A percentile compares a stretch with the other conserved stretches of the same genome.
These are phyloP conservation scores for Acrasis kona DNA, from an alignment of 78 protist genomes.

Conservation along the genomic window DNA sequence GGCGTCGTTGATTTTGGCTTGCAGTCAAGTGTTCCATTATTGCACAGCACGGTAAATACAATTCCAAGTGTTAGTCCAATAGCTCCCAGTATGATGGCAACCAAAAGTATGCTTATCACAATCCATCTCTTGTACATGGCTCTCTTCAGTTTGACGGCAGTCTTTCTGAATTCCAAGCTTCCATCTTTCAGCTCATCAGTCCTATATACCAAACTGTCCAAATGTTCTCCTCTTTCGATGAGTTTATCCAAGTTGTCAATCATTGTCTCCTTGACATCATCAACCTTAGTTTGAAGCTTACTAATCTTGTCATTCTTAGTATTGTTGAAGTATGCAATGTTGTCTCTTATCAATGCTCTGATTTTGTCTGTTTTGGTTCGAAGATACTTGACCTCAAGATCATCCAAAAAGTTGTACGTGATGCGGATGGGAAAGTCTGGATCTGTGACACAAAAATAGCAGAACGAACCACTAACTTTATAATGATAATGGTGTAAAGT, in stretches of 20 bases:
- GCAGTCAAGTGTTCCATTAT: too few species aligned
- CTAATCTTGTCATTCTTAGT: background rate
- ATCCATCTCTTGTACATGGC: too few species aligned
- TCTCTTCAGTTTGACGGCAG: too few species aligned
- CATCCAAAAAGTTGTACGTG: background rate
- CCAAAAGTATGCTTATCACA: too few species aligned
- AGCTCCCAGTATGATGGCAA: too few species aligned
- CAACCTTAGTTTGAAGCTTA: background rate
- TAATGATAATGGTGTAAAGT: too few species aligned
- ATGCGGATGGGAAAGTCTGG: background rate
- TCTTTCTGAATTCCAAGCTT: too few species aligned
- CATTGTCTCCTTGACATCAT: background rate
- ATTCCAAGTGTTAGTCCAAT: too few species aligned
- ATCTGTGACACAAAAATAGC: background rate
- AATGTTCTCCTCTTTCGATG: background rate
- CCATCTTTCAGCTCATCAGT: too few species aligned
- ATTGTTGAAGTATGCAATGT: background rate
- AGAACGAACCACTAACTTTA: background rate
- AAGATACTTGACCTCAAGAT: background rate
- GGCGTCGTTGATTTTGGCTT: too few species aligned
- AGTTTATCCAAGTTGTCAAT: background rate
- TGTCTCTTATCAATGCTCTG: background rate
- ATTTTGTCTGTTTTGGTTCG: background rate
- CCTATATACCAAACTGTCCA: background rate
- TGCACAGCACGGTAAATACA: too few species aligned